Evolutionary conservation across 164 flowering plant species (phyloP).

Genomic region (Umbilicus rupestris): DNA sequence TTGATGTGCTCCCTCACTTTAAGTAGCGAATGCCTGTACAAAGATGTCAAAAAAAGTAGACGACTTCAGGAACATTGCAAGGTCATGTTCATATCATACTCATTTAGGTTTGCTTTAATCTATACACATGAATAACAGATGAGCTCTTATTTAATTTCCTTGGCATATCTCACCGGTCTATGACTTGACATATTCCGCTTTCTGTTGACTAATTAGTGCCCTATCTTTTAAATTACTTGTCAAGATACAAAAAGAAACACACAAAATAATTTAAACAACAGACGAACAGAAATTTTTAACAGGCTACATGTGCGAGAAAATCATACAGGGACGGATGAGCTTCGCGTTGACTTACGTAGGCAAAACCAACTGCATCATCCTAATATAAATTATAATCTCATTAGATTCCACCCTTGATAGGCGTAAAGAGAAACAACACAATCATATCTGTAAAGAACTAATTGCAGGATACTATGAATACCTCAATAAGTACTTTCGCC

Average conservation of each 20-base stretch:
- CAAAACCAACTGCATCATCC: constrained; percentile 88
- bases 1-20: constrained; percentile 93
- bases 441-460: not conserved
- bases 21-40: constrained; percentile 65
- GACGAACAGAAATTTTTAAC: not conserved
- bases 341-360: constrained; percentile 90
- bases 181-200: no score
- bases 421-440: constrained; percentile 4
- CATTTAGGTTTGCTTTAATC: no score
- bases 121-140: no score
- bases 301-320: constrained; percentile 11
- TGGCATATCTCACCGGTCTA: no score
- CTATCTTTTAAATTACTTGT: not conserved
- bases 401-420: not conserved
- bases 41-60: not conserved
- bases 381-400: constrained; percentile 21
- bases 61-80: not conserved
- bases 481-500: constrained; percentile 90
- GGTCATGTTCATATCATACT: not conserved
- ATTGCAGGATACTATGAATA: constrained; percentile 8
- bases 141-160: no score
- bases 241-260: not conserved
- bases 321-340: constrained; percentile 90
- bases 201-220: no score
- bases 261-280: not conserved